A percentile compares a stretch with the other conserved stretches of the same genome.
These are phyloP conservation scores for Pseudocercospora pini-densiflorae DNA, from an alignment of 2,329 filamentous ascomycete genomes.

Conservation along the genomic window DNA sequence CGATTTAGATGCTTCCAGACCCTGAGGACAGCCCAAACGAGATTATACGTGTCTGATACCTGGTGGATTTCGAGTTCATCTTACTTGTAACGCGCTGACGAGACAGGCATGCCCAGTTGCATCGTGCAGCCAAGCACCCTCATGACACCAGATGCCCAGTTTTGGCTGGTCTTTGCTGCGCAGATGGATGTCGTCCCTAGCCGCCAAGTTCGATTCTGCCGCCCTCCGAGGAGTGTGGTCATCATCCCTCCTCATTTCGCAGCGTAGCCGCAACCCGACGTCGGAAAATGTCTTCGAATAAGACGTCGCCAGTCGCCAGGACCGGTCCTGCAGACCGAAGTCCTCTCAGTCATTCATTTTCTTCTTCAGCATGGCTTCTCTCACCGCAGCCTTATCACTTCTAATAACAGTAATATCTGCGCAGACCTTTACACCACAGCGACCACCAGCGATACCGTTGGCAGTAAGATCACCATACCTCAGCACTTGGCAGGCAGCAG, in stretches of 20 bases:
- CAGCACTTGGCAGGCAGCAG: constrained; percentile 68
- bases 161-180: constrained; percentile 15
- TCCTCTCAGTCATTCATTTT: constrained; percentile 13
- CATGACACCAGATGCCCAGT: constrained; percentile 11
- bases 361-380: constrained; percentile 19
- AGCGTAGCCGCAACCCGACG: constrained; percentile 5
- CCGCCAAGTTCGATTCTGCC: constrained; percentile 13
- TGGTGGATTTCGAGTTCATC: constrained; percentile 6
- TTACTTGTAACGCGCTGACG: constrained; percentile 6
- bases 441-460: constrained; percentile 71
- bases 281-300: constrained; percentile 9
- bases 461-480: constrained; percentile 78
- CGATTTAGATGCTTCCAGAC: neutral
- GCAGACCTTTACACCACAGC: constrained; percentile 63
- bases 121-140: constrained; percentile 4
- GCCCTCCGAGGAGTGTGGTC: constrained; percentile 7
- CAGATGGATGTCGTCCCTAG: constrained; percentile 9
- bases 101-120: constrained; percentile 10
- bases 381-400: constrained; percentile 20
- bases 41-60: neutral
- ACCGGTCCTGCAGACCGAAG: neutral
- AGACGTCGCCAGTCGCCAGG: constrained; percentile 9
- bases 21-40: neutral
- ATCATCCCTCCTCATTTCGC: constrained; percentile 16
- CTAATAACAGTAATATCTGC: constrained; percentile 27